Conservation (phyloP, 129 eudicot species). For the Arctium minus region DNA sequence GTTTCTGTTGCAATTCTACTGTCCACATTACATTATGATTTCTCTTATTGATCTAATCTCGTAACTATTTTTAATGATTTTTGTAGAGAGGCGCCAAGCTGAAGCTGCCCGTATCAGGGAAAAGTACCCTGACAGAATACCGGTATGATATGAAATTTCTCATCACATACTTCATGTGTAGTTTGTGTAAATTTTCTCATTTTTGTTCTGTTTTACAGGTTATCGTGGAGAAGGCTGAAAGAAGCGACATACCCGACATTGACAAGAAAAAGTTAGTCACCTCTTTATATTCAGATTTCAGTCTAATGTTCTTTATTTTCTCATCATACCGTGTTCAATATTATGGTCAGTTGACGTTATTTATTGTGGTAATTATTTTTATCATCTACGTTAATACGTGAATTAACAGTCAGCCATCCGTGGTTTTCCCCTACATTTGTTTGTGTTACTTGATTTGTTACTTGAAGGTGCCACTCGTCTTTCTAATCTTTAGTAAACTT, state of each 20-base stretch:
- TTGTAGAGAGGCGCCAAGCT: conserved; percentile 86
- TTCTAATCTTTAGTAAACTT: too few species aligned
- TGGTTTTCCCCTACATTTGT: too few species aligned
- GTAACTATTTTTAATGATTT: not conserved
- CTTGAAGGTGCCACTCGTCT: too few species aligned
- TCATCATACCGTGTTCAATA: not conserved
- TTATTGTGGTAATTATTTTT: not conserved
- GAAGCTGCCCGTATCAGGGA: conserved; percentile 99
- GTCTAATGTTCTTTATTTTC: not conserved
- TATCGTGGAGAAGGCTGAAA: conserved; percentile 91
- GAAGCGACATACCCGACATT: conserved; percentile 83
- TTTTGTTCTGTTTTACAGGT: conserved; percentile 43
- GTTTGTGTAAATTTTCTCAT: not conserved
- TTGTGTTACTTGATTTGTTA: too few species aligned
- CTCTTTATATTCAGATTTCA: too few species aligned
- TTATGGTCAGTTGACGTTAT: not conserved
- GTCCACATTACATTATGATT: too few species aligned
- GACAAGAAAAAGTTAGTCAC: conserved; percentile 88
- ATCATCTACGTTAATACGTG: too few species aligned
- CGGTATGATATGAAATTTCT: conserved; percentile 42
- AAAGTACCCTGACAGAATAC: conserved; percentile 91
- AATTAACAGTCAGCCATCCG: too few species aligned
- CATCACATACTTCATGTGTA: not conserved
- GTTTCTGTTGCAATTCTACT: too few species aligned
- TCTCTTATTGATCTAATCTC: too few species aligned